Evolutionary conservation across 306 rosid species (phyloP).

Genomic region (Begonia peltatifolia): DNA sequence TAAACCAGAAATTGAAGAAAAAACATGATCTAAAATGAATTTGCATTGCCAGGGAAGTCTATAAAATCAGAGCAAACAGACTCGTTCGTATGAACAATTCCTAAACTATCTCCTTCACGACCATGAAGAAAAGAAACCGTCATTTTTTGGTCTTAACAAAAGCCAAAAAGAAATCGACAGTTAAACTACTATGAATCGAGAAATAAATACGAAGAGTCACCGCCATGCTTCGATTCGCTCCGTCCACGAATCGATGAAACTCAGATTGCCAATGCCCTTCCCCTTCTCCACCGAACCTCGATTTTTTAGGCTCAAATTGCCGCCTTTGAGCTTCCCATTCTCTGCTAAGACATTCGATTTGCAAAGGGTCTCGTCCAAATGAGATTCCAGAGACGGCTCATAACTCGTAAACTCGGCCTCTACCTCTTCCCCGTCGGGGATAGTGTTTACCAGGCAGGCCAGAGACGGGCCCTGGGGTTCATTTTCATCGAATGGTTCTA

Average conservation of each 20-base stretch:
- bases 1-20: too few relatives aligned
- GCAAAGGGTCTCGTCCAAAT: conserved; percentile 15
- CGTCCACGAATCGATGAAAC: conserved; percentile 27
- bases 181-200: too few relatives aligned
- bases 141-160: too few relatives aligned
- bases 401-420: conserved; percentile 17
- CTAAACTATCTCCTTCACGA: too few relatives aligned
- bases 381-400: conserved; percentile 19
- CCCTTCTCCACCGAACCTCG: conserved; percentile 24
- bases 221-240: conserved; percentile 60
- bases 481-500: conserved; percentile 46
- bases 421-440: conserved; percentile 23
- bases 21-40: too few relatives aligned
- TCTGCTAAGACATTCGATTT: too few relatives aligned
- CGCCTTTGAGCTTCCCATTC: conserved; percentile 7
- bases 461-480: conserved; percentile 30
- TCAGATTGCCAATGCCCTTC: conserved; percentile 33
- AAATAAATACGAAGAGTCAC: conserved; percentile 6
- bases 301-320: conserved; percentile 17
- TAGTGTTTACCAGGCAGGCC: conserved; percentile 21
- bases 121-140: too few relatives aligned
- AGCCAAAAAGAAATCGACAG: too few relatives aligned
- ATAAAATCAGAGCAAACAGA: too few relatives aligned
- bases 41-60: too few relatives aligned
- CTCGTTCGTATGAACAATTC: too few relatives aligned